Evolutionary conservation across 176 grass and related monocot species (phyloP).

Genomic region (Musa schizocarpa): DNA sequence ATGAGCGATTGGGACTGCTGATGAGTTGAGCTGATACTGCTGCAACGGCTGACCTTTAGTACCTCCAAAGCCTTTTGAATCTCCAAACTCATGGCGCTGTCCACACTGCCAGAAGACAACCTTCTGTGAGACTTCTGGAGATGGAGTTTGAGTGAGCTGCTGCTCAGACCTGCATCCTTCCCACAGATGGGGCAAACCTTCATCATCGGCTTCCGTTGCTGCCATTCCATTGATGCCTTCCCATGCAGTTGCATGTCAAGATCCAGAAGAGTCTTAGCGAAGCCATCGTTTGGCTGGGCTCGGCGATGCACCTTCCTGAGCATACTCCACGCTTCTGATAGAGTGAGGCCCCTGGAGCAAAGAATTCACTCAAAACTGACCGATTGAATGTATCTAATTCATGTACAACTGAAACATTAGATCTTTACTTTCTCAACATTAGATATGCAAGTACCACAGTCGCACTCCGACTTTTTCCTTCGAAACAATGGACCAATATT

Average conservation of each 20-base stretch:
- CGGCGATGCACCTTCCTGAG: conserved; percentile 77
- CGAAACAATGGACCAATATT: conserved; percentile 92
- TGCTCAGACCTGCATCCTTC: conserved; percentile 79
- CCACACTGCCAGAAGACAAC: conserved; percentile 70
- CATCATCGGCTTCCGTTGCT: conserved; percentile 58
- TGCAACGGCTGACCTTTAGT: conserved; percentile 30
- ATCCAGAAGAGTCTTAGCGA: conserved; percentile 60
- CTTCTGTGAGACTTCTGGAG: conserved; percentile 71
- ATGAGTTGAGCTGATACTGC: conserved; percentile 35
- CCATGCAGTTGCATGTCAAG: conserved; percentile 68
- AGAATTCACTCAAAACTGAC: background rate
- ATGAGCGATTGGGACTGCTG: conserved; percentile 5
- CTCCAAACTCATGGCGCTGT: conserved; percentile 72
- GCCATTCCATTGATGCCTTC: conserved; percentile 76
- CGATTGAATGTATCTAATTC: background rate
- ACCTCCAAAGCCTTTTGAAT: conserved; percentile 66
- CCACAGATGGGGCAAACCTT: conserved; percentile 89
- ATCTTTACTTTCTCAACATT: conserved; percentile 71
- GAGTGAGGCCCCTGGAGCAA: conserved; percentile 44
- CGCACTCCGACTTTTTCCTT: conserved; percentile 80
- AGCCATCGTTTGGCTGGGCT: conserved; percentile 92
- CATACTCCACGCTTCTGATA: conserved; percentile 74
- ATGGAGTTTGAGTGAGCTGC: conserved; percentile 89
- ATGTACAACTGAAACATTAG: background rate
- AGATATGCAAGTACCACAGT: conserved; percentile 84